Percentiles rank a stretch among this genome's conserved stretches.
phyloP scores from a whole-genome alignment of 169 alveolate species.

The Plasmodium vinckei region DNA sequence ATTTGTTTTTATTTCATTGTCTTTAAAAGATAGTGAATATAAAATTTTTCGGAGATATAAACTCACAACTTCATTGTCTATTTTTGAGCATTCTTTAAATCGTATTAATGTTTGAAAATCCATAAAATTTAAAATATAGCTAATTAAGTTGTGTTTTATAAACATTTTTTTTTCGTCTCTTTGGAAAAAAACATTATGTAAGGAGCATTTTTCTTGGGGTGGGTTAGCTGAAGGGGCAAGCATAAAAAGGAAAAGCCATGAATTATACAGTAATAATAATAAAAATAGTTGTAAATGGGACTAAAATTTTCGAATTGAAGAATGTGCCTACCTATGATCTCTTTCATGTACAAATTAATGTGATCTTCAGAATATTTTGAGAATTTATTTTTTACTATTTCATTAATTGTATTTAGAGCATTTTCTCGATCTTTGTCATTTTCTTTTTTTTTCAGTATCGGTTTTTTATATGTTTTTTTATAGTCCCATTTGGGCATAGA shows the following conservation, averaged over 20 bases:
- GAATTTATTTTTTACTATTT: constrained; percentile 44
- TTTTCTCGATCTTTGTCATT: constrained; percentile 27
- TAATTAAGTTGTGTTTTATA: constrained; percentile 63
- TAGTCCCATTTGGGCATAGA: constrained; percentile 13
- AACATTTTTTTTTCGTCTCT: constrained; percentile 33
- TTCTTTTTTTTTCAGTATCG: constrained; percentile 13
- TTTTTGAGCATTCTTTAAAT: constrained; percentile 76
- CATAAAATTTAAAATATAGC: constrained; percentile 60
- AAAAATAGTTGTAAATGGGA: background rate
- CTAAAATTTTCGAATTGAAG: background rate
- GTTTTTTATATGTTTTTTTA: background rate
- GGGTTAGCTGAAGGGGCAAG: constrained; percentile 38
- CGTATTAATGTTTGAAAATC: constrained; percentile 65
- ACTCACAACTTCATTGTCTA: constrained; percentile 76
- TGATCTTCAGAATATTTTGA: constrained; percentile 35
- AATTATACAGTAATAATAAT: background rate
- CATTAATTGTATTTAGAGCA: constrained; percentile 24
- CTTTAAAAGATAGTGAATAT: constrained; percentile 79
- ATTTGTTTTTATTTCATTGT: constrained; percentile 78
- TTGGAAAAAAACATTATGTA: constrained; percentile 37
- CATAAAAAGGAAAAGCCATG: background rate
- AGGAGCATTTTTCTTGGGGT: constrained; percentile 58
- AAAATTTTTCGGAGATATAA: constrained; percentile 79
- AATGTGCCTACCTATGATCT: constrained; percentile 24
- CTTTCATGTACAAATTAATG: constrained; percentile 56